Base-by-base conservation (phyloP, 192 early-diverging fungal species). In the Linnemannia exigua region DNA sequence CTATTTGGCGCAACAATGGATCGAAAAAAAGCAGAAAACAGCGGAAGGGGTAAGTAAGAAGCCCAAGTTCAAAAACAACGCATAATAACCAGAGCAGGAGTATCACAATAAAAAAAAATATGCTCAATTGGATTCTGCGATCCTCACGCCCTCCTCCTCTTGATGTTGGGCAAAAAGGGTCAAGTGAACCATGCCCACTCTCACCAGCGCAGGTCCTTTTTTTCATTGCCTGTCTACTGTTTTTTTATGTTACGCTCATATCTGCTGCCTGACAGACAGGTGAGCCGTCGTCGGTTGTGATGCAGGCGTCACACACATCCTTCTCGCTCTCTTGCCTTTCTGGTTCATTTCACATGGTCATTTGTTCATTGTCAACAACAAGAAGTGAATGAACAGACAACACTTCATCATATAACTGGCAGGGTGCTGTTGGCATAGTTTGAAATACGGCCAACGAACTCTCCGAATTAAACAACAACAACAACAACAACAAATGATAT, bases 1-100 rank as follows among this genome's bases (percentile, higher is more conserved):
- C 81, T 91, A 79, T 52, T 75, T 51, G 15, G 36, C 2, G 8
- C 25, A 25, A 70, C 22, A 0, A 67, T 20, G n/a, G 37, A 17
- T 44, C 41, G 17, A 41, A 47, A 9, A 44, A 16, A 63, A 19
- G 52, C 17, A 33, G 33, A 54, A 19, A 38, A 33, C 14, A 22
- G 52, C 15, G 47, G 28, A 8, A 73, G n/a, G 25, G 25, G 50
- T 25, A 74, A 19, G 28, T 17, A 5, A 69, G 16, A 31, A 41
- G 48, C 17, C 9, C 14, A 37, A 54, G 66, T 19, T 72, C n/a
- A 25, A 16, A 28, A 37, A 35, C 15, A 22, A 22, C n/a, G 37
- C 20, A 19, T 41, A 20, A 70, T 41, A n/a, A n/a, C n/a, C n/a
- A n/a, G n/a, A n/a, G n/a, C n/a, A n/a, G n/a, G n/a, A n/a, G n/a